A percentile compares a stretch with the other conserved stretches of the same genome.
These are phyloP conservation scores for Fusarium oxysporum DNA, from an alignment of 2,329 filamentous ascomycete species.

Conservation along the genomic window DNA sequence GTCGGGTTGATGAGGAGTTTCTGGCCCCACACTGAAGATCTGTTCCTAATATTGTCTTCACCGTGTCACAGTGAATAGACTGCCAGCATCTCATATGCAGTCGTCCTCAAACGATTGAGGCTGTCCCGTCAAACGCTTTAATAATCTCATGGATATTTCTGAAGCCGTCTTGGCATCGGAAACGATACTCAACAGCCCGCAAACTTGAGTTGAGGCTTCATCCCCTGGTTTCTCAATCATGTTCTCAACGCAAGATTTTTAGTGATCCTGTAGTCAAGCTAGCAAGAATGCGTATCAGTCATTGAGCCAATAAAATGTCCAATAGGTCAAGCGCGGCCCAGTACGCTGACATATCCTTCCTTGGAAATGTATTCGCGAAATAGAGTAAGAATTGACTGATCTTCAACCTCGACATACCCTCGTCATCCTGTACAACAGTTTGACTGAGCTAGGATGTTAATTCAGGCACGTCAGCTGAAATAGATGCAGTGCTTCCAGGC, in stretches of 20 bases:
- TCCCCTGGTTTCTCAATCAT: no score
- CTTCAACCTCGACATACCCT: slow-evolving; percentile 14
- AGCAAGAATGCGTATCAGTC: rapidly evolving
- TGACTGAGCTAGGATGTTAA: slow-evolving; percentile 17
- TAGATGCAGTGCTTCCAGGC: slow-evolving; percentile 33
- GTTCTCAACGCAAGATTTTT: not conserved
- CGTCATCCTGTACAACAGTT: slow-evolving; percentile 36
- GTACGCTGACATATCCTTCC: not conserved
- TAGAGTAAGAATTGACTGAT: not conserved
- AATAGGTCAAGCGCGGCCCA: not conserved
- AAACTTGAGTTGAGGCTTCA: not conserved
- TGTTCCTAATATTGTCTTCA: slow-evolving; percentile 20
- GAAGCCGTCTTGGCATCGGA: not conserved
- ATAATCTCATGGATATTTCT: not conserved
- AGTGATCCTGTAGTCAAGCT: not conserved
- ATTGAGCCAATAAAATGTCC: not conserved
- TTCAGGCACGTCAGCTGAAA: slow-evolving; percentile 31
- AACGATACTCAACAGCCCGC: not conserved
- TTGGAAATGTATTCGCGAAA: not conserved
- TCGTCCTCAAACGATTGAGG: not conserved
- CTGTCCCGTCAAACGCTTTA: not conserved
- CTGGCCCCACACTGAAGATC: not conserved
- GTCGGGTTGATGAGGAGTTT: not conserved
- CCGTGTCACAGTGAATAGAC: slow-evolving; percentile 8
- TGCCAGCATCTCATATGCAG: slow-evolving; percentile 14